Base-by-base conservation (phyloP, 495 filamentous ascomycete genomes). In the Lindgomyces ingoldianus region DNA sequence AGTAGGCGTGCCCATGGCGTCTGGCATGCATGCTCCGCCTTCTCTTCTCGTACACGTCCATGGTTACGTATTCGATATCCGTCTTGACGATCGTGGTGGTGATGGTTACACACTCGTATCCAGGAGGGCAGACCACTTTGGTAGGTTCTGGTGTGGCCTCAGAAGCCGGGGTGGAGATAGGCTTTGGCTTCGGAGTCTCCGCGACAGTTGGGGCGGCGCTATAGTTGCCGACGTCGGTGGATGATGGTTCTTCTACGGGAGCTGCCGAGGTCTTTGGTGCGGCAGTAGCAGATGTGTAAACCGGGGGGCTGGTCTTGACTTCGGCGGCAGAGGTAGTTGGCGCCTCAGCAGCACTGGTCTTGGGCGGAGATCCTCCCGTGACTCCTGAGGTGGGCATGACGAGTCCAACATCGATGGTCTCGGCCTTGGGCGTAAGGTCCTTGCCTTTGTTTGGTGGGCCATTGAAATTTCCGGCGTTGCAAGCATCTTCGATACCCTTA, bases 361-460 rank as follows among this genome's bases (percentile, higher is more conserved):
- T 49, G 25, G 56, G 27, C 12, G 45, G 12, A 27, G 36, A 9
- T 3, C 26, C 16, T 30, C 36, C 26, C 2, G 16, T 22, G 3
- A 44, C 68, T 21, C 53, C 48, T 6, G 14, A 16, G 1, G 68
- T 67, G 4, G 57, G 49, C 46, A 70, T 51, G 1, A 70, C 55
- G 30, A 66, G 62, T 0, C 68, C 68, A 30, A 67, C 55, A 25
- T 59, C 59, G 44, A 72, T 69, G 12, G 62, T 70, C 21, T 22
- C 22, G 6, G 24, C 16, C 39, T 45, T 21, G 4, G 78, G 78
- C 12, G 72, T 79, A 12, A 85, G 69, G 33, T 72, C 74, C 69
- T 77, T 67, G 19, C 81, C 81, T 69, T 78, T 75, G 70, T 84
- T 77, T 11, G 85, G 84, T n/a, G 87, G 87, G 0, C 87, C 87